These are phyloP conservation scores for Funneliformis geosporum DNA, from an alignment of 192 early-diverging fungal species.

Conservation along the genomic window DNA sequence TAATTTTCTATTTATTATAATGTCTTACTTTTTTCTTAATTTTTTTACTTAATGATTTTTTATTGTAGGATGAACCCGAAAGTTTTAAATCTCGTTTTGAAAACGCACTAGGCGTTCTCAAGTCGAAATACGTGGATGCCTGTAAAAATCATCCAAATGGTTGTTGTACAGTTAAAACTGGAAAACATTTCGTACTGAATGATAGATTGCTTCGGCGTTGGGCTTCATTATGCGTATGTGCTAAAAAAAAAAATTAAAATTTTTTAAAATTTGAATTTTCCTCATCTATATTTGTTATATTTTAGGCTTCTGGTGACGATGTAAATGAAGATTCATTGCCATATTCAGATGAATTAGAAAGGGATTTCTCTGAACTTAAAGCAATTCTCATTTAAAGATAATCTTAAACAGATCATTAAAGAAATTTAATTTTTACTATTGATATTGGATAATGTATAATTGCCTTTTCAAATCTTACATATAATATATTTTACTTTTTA, in stretches of 20 bases:
- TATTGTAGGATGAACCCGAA: constrained; percentile 25
- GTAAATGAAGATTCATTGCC: not conserved
- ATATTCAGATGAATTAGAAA: not conserved
- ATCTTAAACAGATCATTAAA: not conserved
- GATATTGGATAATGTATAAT: not conserved
- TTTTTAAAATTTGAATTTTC: too few species aligned
- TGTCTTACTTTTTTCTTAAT: not conserved
- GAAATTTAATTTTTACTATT: not conserved
- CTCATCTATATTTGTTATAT: not conserved
- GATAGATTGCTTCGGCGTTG: constrained; percentile 12
- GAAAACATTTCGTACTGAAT: constrained; percentile 15
- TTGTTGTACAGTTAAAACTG: not conserved
- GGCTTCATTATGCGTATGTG: constrained; percentile 26
- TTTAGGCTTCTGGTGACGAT: constrained; percentile 33
- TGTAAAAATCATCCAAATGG: constrained; percentile 16
- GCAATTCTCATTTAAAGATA: not conserved
- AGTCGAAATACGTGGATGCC: not conserved
- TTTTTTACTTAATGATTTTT: not conserved
- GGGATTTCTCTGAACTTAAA: not conserved
- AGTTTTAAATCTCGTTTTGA: constrained; percentile 30
- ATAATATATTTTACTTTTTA: not conserved
- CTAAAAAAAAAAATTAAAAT: not conserved
- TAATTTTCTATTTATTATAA: not conserved
- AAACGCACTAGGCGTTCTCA: not conserved
- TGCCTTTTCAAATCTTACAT: not conserved